A percentile compares a stretch with the other conserved stretches of the same genome.
These are phyloP conservation scores for Rugiboletus extremiorientalis DNA, from an alignment of 1,284 basidiomycete genomes.

Conservation along the genomic window DNA sequence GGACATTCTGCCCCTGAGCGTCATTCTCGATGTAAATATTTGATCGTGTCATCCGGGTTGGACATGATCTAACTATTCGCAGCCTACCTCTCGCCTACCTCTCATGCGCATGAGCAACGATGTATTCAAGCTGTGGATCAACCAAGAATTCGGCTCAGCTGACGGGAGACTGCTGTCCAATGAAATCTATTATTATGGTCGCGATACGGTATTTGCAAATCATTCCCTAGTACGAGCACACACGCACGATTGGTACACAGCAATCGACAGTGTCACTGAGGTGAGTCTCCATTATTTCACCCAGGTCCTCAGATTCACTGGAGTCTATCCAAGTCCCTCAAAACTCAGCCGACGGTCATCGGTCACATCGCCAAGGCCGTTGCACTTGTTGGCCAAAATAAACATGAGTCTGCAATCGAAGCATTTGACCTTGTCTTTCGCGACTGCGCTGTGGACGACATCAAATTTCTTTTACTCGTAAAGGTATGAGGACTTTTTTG, in stretches of 20 bases:
- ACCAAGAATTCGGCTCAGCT: not conserved
- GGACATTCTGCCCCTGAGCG: constrained; percentile 2
- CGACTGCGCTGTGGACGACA: not conserved
- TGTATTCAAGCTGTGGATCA: constrained; percentile 3
- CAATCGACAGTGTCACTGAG: not conserved
- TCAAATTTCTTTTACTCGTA: constrained; percentile 11
- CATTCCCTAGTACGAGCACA: not conserved
- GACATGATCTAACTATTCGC: too few species aligned
- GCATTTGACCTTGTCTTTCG: constrained; percentile 9
- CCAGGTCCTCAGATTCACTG: too few species aligned
- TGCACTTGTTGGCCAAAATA: not conserved
- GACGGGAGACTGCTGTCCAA: not conserved
- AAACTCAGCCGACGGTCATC: not conserved
- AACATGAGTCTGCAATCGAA: constrained; percentile 3
- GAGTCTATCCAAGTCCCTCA: constrained; percentile 15
- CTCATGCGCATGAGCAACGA: constrained; percentile 1
- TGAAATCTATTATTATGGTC: not conserved
- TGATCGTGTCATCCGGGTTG: too few species aligned
- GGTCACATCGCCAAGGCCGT: constrained; percentile 11
- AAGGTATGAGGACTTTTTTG: too few species aligned
- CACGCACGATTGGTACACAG: not conserved
- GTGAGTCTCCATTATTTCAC: too few species aligned
- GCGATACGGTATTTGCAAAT: not conserved
- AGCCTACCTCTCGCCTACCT: constrained; percentile 1
- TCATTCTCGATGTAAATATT: too few species aligned